phyloP scores from a whole-genome alignment of 768 basidiomycete genomes.

The Phlebiopsis flavidoalba region DNA sequence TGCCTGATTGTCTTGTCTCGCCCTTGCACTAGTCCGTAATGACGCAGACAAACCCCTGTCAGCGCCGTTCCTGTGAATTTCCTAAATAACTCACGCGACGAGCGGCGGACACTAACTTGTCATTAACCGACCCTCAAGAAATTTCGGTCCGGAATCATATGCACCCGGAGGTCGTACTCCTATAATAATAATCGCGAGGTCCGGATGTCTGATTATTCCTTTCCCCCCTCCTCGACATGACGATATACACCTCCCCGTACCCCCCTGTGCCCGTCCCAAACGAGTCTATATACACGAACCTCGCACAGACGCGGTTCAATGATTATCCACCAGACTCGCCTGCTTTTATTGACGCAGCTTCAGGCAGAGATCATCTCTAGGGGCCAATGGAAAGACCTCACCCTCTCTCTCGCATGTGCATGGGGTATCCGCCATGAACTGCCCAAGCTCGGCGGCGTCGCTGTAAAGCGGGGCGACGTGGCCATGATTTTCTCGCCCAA shows the following conservation, averaged over 20 bases:
- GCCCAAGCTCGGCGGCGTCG: slow-evolving; percentile 14
- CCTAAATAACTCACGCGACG: slow-evolving; percentile 1
- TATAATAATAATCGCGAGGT: neutral
- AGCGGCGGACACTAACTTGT: neutral
- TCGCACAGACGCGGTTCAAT: slow-evolving; percentile 32
- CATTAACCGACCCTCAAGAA: neutral
- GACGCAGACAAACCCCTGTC: neutral
- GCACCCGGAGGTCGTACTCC: neutral
- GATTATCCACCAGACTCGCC: slow-evolving; percentile 21
- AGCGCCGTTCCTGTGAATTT: neutral
- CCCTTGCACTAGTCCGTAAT: neutral
- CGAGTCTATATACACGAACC: slow-evolving; percentile 44
- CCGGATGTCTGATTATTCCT: neutral
- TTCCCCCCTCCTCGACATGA: slow-evolving; percentile 10
- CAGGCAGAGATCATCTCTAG: slow-evolving; percentile 55
- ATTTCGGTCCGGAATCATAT: neutral
- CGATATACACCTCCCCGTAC: slow-evolving; percentile 42
- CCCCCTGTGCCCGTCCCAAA: slow-evolving; percentile 33
- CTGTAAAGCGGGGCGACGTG: slow-evolving; percentile 41
- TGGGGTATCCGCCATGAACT: slow-evolving; percentile 44
- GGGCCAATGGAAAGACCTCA: slow-evolving; percentile 42
- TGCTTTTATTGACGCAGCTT: slow-evolving; percentile 64
- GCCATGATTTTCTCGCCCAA: slow-evolving; percentile 69
- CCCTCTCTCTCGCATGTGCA: slow-evolving; percentile 44
- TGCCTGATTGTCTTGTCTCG: neutral